Evolutionary conservation across 2,329 filamentous ascomycete genomes (phyloP).

Genomic region (Beauveria varroae): DNA sequence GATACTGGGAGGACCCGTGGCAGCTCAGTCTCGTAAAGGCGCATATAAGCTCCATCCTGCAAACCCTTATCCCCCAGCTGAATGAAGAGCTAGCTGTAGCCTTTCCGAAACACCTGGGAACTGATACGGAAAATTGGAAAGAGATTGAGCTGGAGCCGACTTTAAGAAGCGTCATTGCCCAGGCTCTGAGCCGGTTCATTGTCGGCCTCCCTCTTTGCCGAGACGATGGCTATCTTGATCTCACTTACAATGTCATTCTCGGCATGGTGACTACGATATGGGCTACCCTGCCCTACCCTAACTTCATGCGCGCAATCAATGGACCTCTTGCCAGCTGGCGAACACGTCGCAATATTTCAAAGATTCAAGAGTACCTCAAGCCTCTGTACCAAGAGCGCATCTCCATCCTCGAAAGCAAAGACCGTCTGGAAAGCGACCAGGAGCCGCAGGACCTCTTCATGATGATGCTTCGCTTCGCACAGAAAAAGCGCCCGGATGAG

Average conservation of each 20-base stretch:
- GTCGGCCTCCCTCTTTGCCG: constrained; percentile 24
- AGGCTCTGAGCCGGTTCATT: constrained; percentile 21
- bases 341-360: background rate
- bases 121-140: background rate
- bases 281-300: constrained; percentile 21
- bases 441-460: constrained; percentile 33
- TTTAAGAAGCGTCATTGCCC: background rate
- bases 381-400: background rate
- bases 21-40: constrained; percentile 28
- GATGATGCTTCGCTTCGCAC: constrained; percentile 33
- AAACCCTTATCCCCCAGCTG: constrained; percentile 25
- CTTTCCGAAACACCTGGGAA: background rate
- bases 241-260: constrained; percentile 21
- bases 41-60: constrained; percentile 27
- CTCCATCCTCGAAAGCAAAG: constrained; percentile 11
- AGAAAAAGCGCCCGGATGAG: constrained; percentile 30
- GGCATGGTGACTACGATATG: constrained; percentile 24
- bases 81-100: constrained; percentile 22
- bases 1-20: constrained; percentile 28
- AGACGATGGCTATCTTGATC: background rate
- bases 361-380: background rate
- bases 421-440: constrained; percentile 15
- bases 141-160: background rate
- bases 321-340: background rate
- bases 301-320: constrained; percentile 15